These are phyloP conservation scores for Solioccasus polychromus DNA, from an alignment of 768 basidiomycete species.

Conservation along the genomic window DNA sequence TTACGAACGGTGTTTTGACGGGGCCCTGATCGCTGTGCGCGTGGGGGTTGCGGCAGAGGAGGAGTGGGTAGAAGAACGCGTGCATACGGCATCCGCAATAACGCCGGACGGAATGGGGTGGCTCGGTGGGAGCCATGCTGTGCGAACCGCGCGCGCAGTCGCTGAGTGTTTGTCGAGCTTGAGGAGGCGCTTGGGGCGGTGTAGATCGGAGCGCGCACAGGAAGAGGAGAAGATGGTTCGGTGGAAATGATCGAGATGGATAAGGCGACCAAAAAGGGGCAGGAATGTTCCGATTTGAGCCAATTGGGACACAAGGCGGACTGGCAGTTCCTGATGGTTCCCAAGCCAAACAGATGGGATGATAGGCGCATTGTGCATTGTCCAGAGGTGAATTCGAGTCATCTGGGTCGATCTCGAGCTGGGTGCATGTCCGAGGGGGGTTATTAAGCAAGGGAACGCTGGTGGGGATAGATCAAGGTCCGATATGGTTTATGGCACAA, in stretches of 20 bases:
- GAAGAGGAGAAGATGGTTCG: slow-evolving; percentile 12
- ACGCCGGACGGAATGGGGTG: slow-evolving; percentile 12
- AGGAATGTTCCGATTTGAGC: slow-evolving; percentile 16
- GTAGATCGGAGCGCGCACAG: slow-evolving; percentile 11
- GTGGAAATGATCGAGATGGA: slow-evolving; percentile 24
- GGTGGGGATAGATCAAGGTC: slow-evolving; percentile 12
- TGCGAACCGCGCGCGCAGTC: neutral
- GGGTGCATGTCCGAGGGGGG: neutral
- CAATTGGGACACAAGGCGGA: slow-evolving; percentile 27
- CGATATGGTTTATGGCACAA: slow-evolving; percentile 29
- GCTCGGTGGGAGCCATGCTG: slow-evolving; percentile 3
- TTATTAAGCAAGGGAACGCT: neutral
- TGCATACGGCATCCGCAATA: slow-evolving; percentile 20
- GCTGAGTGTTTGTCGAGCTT: neutral
- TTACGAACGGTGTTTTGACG: neutral
- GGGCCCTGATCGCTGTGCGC: slow-evolving; percentile 20
- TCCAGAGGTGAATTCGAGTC: too few species aligned
- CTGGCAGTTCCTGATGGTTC: slow-evolving; percentile 28
- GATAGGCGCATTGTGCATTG: slow-evolving; percentile 1
- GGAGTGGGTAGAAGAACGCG: slow-evolving; percentile 1
- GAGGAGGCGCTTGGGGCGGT: slow-evolving; percentile 16
- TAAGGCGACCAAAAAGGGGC: slow-evolving; percentile 14
- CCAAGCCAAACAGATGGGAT: slow-evolving; percentile 18
- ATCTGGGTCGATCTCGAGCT: neutral
- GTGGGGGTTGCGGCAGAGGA: slow-evolving; percentile 5